Evolutionary conservation across 495 filamentous ascomycete species (phyloP).

Genomic region (Lasiosphaeriaceae sp.): DNA sequence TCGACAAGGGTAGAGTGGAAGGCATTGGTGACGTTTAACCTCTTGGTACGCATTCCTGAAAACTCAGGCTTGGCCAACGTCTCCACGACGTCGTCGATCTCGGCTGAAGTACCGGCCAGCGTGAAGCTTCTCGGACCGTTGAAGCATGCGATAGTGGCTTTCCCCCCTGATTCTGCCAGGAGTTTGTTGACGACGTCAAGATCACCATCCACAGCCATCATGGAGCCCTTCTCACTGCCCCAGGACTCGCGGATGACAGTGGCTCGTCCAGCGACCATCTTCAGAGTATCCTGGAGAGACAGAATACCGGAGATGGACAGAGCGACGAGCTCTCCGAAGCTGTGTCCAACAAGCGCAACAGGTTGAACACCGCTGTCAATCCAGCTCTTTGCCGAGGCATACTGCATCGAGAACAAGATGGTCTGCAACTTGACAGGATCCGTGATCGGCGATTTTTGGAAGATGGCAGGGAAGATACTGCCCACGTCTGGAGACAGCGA

Average conservation of each 20-base stretch:
- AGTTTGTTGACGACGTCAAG: slow-evolving; percentile 17
- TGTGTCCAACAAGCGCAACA: slow-evolving; percentile 45
- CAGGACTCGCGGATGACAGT: slow-evolving; percentile 32
- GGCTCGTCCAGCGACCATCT: slow-evolving; percentile 39
- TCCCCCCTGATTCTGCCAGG: slow-evolving; percentile 1
- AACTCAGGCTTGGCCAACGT: slow-evolving; percentile 24
- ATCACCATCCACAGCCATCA: slow-evolving; percentile 46
- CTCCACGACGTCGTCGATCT: slow-evolving; percentile 33
- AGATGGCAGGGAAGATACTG: slow-evolving; percentile 49
- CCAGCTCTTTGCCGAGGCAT: slow-evolving; percentile 47
- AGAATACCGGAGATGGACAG: slow-evolving; percentile 39
- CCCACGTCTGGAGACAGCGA: slow-evolving; percentile 22
- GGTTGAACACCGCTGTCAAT: slow-evolving; percentile 45
- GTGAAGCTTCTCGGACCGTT: slow-evolving; percentile 37
- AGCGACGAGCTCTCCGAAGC: slow-evolving; percentile 52
- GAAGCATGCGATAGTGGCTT: slow-evolving; percentile 45
- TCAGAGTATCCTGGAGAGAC: slow-evolving; percentile 33
- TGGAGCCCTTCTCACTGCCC: slow-evolving; percentile 40
- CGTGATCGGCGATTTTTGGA: slow-evolving; percentile 30
- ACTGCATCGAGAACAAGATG: slow-evolving; percentile 47
- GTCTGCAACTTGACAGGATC: slow-evolving; percentile 46
- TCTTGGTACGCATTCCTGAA: slow-evolving; percentile 28
- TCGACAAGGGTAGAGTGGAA: slow-evolving; percentile 51
- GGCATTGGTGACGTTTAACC: slow-evolving; percentile 46
- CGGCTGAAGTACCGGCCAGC: slow-evolving; percentile 29